Evolutionary conservation across 1,284 basidiomycete species (phyloP), one percentile per base, ranked within the genome.

Genomic region (Mycena citricolor): DNA sequence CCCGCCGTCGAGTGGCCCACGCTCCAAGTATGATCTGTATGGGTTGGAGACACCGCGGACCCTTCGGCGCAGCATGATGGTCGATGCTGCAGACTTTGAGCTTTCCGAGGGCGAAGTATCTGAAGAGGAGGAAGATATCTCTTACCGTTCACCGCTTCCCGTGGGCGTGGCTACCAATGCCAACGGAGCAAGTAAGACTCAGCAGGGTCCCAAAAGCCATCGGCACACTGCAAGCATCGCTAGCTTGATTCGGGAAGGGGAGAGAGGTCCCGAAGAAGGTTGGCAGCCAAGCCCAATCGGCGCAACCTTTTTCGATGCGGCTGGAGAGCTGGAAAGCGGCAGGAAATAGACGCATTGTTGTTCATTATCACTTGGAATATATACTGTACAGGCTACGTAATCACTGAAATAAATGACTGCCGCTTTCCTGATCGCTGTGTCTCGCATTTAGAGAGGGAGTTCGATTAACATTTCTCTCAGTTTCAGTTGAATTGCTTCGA

Each of bases 211-310:
- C 54, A 70, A 73, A 59, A 72, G 67, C 29, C 86, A 88, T 60
- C 63, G 76, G 41, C 85, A 88, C 61, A 90, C 87, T 1, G 87
- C 87, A 17, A 87, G 83, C 52, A 90, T 90, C 49, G 87, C 83
- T 19, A 86, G 84, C 58, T 64, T 90, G 51, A 89, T 89, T 42
- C 70, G 84, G 10, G 78, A 81, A 4, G 83, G 86, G 32, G 84
- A 88, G 54, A 67, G 85, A 28, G 74, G 79, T 33, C 70, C 69
- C 8, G 81, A 84, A 56, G 86, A 86, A 53, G 85, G 84, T 3
- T 88, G 86, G 85, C 48, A 40, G 39, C 32, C 39, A 1, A 87
- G 86, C 61, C 83, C 83, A 14, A 79, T 86, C 41, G 61, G 66
- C 8, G 64, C 64, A 12, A 57, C 59, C 3, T 72, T 74, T 35